Conservation (phyloP, 371 early-diverging fungal genomes). For the Gilbertella persicaria region DNA sequence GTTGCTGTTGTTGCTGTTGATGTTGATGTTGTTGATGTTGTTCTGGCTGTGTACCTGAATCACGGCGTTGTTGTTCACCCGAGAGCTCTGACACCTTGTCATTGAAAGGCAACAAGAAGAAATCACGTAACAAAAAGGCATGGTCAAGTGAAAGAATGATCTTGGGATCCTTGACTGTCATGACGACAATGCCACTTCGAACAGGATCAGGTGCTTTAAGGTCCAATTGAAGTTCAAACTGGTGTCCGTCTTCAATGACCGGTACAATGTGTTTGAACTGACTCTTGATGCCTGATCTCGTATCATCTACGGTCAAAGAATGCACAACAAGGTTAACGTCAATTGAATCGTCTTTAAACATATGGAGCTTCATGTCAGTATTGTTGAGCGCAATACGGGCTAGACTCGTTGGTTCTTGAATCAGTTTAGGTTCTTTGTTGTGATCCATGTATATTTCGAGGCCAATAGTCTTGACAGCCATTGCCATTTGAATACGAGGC, state of each 20-base stretch:
- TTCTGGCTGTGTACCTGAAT: background rate
- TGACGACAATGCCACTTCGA: slow-evolving; percentile 53
- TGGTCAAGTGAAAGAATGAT: slow-evolving; percentile 87
- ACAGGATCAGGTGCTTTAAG: slow-evolving; percentile 39
- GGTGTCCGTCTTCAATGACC: slow-evolving; percentile 38
- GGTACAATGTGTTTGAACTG: slow-evolving; percentile 86
- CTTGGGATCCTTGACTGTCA: slow-evolving; percentile 84
- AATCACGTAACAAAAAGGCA: slow-evolving; percentile 70
- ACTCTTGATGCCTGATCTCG: slow-evolving; percentile 76
- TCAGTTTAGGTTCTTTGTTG: background rate
- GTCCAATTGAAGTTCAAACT: slow-evolving; percentile 45
- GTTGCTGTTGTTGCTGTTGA: slow-evolving; percentile 15
- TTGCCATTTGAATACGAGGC: slow-evolving; percentile 19
- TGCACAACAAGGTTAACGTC: slow-evolving; percentile 70
- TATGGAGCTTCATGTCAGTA: slow-evolving; percentile 57
- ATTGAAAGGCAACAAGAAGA: slow-evolving; percentile 66
- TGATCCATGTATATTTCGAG: slow-evolving; percentile 34
- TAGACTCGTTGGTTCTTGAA: slow-evolving; percentile 28
- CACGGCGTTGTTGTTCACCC: background rate
- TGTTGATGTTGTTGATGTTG: background rate
- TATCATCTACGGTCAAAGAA: slow-evolving; percentile 80
- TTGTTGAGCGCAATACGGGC: slow-evolving; percentile 55
- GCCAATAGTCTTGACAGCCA: slow-evolving; percentile 31
- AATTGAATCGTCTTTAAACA: slow-evolving; percentile 63
- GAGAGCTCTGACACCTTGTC: too few relatives aligned